phyloP scores from a whole-genome alignment of 768 basidiomycete species.

The Tulasnella sp. region DNA sequence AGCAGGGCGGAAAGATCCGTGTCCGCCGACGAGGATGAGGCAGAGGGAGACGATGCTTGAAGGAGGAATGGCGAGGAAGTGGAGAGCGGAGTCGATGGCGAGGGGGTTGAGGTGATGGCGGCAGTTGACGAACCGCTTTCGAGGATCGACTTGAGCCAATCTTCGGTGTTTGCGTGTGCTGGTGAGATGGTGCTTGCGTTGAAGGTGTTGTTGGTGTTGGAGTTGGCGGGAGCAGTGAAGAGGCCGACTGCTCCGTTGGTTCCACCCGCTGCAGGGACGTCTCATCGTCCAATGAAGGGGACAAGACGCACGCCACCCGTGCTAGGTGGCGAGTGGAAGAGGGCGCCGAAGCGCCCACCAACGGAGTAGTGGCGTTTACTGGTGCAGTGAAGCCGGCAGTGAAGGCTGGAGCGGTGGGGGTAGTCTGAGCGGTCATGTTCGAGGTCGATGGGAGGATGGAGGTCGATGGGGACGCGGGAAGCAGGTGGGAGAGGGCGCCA shows the following conservation, averaged over 20 bases:
- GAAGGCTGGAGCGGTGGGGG: conserved; percentile 32
- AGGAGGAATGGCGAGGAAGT: conserved; percentile 32
- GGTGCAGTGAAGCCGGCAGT: conserved; percentile 38
- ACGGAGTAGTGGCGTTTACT: conserved; percentile 39
- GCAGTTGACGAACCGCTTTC: conserved; percentile 45
- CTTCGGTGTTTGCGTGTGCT: conserved; percentile 63
- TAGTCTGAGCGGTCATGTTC: conserved; percentile 34
- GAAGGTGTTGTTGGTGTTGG: conserved; percentile 41
- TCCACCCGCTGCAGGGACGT: conserved; percentile 94
- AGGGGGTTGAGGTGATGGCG: conserved; percentile 37
- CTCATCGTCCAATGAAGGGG: conserved; percentile 47
- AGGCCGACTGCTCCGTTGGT: conserved; percentile 28
- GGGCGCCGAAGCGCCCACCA: conserved; percentile 37
- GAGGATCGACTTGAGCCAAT: conserved; percentile 67
- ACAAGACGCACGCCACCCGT: conserved; percentile 87
- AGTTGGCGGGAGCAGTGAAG: conserved; percentile 33
- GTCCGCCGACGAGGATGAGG: conserved; percentile 23
- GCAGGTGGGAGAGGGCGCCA: conserved; percentile 24
- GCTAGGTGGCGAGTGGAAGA: conserved; percentile 94
- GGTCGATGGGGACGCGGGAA: conserved; percentile 23
- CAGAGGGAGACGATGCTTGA: conserved; percentile 34
- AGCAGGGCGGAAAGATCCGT: conserved; percentile 24
- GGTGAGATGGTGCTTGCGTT: conserved; percentile 32
- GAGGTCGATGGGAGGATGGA: conserved; percentile 30
- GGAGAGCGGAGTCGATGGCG: conserved; percentile 35